Conservation (phyloP, 2,329 filamentous ascomycete genomes). For the Bretziella fagacearum region DNA sequence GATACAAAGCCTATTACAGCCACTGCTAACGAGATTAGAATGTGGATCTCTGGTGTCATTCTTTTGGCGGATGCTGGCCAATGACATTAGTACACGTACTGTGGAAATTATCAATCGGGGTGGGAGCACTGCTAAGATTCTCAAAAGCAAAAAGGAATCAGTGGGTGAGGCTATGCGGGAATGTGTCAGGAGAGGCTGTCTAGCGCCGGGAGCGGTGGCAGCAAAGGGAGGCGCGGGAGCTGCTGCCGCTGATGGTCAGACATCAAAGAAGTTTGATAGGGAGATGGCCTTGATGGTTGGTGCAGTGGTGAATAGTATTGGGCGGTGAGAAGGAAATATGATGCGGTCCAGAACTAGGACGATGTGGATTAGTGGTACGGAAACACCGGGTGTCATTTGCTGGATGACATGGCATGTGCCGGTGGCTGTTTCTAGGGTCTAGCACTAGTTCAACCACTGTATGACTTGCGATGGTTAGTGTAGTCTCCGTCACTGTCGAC, state of each 20-base stretch:
- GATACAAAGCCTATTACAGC: constrained; percentile 1
- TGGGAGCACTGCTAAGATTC: constrained; percentile 65
- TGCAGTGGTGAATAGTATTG: constrained; percentile 48
- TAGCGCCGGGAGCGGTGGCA: constrained; percentile 40
- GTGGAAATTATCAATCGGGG: constrained; percentile 72
- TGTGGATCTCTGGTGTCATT: constrained; percentile 75
- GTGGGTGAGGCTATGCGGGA: constrained; percentile 66
- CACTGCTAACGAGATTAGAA: constrained; percentile 60
- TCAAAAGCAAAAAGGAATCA: constrained; percentile 56
- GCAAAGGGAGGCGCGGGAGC: constrained; percentile 14
- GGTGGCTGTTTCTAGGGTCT: too few species aligned
- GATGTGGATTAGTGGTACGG: constrained; percentile 18
- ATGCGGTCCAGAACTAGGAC: background rate
- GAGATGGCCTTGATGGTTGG: constrained; percentile 92
- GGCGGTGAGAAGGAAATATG: constrained; percentile 16
- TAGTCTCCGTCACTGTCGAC: too few species aligned
- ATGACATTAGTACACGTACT: constrained; percentile 56
- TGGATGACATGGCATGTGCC: too few species aligned
- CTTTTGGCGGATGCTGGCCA: constrained; percentile 83
- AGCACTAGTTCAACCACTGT: too few species aligned
- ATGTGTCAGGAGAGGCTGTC: constrained; percentile 64
- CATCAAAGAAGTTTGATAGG: constrained; percentile 54
- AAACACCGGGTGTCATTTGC: background rate
- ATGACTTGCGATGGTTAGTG: too few species aligned
- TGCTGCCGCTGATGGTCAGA: constrained; percentile 20